Base-by-base conservation (phyloP, 2,329 filamentous ascomycete species). In the Coleophoma crateriformis region DNA sequence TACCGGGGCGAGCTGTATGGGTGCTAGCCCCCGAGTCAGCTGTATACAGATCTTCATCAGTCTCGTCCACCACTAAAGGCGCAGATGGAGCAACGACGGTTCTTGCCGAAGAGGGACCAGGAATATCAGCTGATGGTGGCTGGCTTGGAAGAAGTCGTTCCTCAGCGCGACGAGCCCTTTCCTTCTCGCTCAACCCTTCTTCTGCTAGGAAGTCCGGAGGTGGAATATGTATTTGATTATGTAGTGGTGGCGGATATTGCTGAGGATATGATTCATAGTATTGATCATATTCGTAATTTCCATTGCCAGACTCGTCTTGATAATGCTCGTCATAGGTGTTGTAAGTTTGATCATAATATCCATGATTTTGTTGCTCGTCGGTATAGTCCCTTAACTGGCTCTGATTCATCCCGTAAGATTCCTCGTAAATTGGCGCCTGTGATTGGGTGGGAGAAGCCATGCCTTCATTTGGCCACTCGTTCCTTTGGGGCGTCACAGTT, bases 131-230 rank as follows among this genome's bases (percentile, higher is more conserved):
- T 33, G 70, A 64, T 66, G 87, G 79, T 13, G 88, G 91, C 59
- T 84, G 84, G 61, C 90, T 96, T 2, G 92, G 92, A 19, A 96
- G 69, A 5, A 96, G 71, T 43, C 84, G 79, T 57, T 85, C 79
- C 68, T 96, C 91, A 38, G 89, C 90, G 51, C 81, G 81, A 43
- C 85, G 81, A 51, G 94, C 70, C 45, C 85, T 83, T 52, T 95
- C 85, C 67, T 96, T 96, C 55, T 97, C 94, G 12, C 85, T 82
- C 33, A 90, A 70, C 4, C 72, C 76, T 52, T 79, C 78, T 49
- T 89, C 82, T 12, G 77, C 70, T 11, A 74, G 71, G 15, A 84
- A 58, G 32, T 78, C 71, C n/a, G 85, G 83, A 4, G 79, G 79
- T 32, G 83, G 79, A 14, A 84, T 64, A 58, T 79, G 76, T 49